phyloP scores from a whole-genome alignment of 148 eudicot species.

The Camellia sinensis region DNA sequence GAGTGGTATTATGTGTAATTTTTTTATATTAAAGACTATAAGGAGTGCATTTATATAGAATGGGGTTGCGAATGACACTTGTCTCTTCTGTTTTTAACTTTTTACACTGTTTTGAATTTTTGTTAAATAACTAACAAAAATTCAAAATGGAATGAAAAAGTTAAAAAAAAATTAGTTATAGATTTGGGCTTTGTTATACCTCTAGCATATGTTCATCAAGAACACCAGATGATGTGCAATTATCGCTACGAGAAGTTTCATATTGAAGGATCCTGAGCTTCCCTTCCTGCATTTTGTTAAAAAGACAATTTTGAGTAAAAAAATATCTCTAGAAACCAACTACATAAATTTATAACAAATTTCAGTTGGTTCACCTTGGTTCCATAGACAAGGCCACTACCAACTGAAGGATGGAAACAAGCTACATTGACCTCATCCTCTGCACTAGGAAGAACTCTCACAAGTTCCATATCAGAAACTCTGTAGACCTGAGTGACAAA shows the following conservation, averaged over 20 bases:
- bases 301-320: conserved; percentile 7
- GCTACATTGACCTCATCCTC: conserved; percentile 99
- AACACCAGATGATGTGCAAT: conserved; percentile 38
- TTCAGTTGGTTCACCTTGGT: conserved; percentile 60
- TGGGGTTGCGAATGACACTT: too few relatives aligned
- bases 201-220: conserved; percentile 68
- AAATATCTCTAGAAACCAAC: conserved; percentile 5
- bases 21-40: too few relatives aligned
- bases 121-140: background rate
- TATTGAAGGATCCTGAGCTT: conserved; percentile 88
- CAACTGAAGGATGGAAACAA: conserved; percentile 93
- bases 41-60: too few relatives aligned
- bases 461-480: conserved; percentile 98
- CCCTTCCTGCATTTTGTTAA: conserved; percentile 67
- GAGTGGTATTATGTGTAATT: too few relatives aligned
- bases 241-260: conserved; percentile 44
- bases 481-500: conserved; percentile 65
- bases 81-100: too few relatives aligned
- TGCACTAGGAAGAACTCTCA: conserved; percentile 95
- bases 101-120: too few relatives aligned
- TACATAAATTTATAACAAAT: background rate
- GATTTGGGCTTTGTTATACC: conserved; percentile 33
- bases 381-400: conserved; percentile 94
- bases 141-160: background rate
- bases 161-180: background rate